Base-by-base conservation (phyloP, 2,329 filamentous ascomycete species). In the Arthrobotrys musiformis region DNA sequence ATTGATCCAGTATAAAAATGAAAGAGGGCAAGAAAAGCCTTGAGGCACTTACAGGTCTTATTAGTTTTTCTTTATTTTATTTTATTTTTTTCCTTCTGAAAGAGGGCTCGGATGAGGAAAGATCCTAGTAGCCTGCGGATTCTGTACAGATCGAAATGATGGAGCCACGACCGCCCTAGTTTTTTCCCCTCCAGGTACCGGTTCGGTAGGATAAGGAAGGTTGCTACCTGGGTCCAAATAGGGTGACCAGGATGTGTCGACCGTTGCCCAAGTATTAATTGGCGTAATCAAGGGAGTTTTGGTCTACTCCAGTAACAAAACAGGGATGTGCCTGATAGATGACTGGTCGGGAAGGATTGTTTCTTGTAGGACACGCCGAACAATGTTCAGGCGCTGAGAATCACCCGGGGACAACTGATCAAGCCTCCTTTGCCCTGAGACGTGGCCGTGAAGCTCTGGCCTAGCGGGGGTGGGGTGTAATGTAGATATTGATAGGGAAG, bases 231-330 rank as follows among this genome's bases (percentile, higher is more conserved):
- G 72, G 72, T 58, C 64, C 72, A 76, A 76, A 69, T 69, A 76
- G 58, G 72, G 72, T 48, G 72, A 61, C 72, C 42, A 70, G 72
- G 72, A 64, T 76, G 42, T 11, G 37, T 76, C 58, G 64, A 76
- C 58, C 64, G 63, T 64, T 76, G 48, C 64, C 63, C 72, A 70
- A 76, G 72, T 64, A 67, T 67, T 76, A 76, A 76, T 76, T 76
- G 70, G 70, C 58, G 70, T 76, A 62, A 76, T 76, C 70, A 76
- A 76, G 72, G 72, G 72, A 76, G 56, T 69, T 76, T 76, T 64
- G 62, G 63, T 63, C 63, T 76, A 46, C 58, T 64, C n/a, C 63
- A 37, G 64, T 69, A 69, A 58, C 63, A 64, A 58, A 76, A 52
- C 72, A 76, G 72, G 72, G 72, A 70, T 76, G 64, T 69, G 64